phyloP scores from a whole-genome alignment of 2,329 filamentous ascomycete species.

The Alternaria hordeiaustralica region DNA sequence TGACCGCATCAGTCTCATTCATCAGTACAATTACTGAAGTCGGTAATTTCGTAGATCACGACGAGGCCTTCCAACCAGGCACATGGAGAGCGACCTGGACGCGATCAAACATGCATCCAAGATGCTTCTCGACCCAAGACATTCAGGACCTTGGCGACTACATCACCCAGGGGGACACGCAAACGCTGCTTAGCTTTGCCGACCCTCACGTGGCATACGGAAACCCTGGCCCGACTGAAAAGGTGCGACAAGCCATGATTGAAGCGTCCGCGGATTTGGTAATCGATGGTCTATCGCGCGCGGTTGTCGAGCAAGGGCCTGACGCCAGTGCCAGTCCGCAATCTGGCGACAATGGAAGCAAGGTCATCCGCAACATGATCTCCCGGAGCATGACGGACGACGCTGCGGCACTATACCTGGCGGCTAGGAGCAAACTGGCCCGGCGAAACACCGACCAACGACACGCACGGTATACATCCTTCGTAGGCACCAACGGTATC shows the following conservation, averaged over 20 bases:
- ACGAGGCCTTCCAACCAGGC: constrained; percentile 10
- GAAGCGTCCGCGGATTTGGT: constrained; percentile 11
- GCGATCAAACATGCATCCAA: constrained; percentile 15
- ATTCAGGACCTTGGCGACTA: constrained; percentile 8
- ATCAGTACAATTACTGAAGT: constrained; percentile 11
- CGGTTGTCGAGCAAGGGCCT: background rate
- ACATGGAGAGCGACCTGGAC: constrained; percentile 11
- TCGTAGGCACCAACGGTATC: constrained; percentile 16
- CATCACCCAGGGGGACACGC: background rate
- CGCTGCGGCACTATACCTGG: background rate
- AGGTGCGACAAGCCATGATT: constrained; percentile 7
- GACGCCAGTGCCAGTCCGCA: background rate
- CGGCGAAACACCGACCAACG: constrained; percentile 7
- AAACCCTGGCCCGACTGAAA: constrained; percentile 9
- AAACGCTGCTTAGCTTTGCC: constrained; percentile 1
- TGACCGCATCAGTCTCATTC: constrained; percentile 11
- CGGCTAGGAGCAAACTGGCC: background rate
- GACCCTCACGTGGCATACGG: constrained; percentile 12
- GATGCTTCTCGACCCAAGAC: constrained; percentile 5
- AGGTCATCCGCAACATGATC: constrained; percentile 6
- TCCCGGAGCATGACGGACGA: constrained; percentile 4
- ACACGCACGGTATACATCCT: constrained; percentile 11
- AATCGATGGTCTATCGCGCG: constrained; percentile 4
- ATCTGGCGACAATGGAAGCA: background rate
- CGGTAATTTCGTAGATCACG: constrained; percentile 9